Evolutionary conservation across 1,139 yeast species (phyloP).

Genomic region (Yamadazyma oceani): DNA sequence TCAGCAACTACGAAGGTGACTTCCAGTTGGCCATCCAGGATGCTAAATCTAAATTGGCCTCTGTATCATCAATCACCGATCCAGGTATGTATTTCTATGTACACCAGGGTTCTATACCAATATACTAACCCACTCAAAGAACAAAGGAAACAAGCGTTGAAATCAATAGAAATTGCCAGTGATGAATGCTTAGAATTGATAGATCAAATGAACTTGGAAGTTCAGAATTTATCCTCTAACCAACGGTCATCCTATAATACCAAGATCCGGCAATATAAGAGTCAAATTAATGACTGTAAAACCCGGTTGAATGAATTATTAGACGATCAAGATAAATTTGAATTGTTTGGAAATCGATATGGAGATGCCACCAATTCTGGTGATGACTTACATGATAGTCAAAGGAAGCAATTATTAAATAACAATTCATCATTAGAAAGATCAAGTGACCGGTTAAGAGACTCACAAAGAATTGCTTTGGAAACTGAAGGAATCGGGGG

Average conservation of each 20-base stretch:
- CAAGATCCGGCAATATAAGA: constrained; percentile 65
- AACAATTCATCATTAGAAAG: constrained; percentile 83
- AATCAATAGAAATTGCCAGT: constrained; percentile 63
- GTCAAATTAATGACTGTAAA: constrained; percentile 60
- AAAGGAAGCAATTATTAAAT: constrained; percentile 76
- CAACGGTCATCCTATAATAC: constrained; percentile 69
- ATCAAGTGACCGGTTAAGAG: constrained; percentile 78
- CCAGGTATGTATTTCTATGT: constrained; percentile 50
- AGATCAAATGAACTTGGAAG: constrained; percentile 80
- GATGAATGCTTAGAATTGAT: constrained; percentile 67
- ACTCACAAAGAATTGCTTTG: constrained; percentile 85
- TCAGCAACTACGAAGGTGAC: constrained; percentile 70
- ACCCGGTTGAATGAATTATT: constrained; percentile 48
- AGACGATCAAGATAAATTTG: constrained; percentile 65
- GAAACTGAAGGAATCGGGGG: constrained; percentile 95
- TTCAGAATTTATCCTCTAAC: constrained; percentile 74
- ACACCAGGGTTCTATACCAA: no score
- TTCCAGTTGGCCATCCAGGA: constrained; percentile 71
- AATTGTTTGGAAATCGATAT: constrained; percentile 61
- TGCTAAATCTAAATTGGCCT: constrained; percentile 63
- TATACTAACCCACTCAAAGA: no score
- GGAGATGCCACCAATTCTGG: constrained; percentile 14
- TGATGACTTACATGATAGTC: constrained; percentile 52
- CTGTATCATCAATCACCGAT: constrained; percentile 46
- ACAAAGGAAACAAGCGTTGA: constrained; percentile 50